phyloP scores from a whole-genome alignment of 2,329 filamentous ascomycete genomes.

The Alternaria sp. region DNA sequence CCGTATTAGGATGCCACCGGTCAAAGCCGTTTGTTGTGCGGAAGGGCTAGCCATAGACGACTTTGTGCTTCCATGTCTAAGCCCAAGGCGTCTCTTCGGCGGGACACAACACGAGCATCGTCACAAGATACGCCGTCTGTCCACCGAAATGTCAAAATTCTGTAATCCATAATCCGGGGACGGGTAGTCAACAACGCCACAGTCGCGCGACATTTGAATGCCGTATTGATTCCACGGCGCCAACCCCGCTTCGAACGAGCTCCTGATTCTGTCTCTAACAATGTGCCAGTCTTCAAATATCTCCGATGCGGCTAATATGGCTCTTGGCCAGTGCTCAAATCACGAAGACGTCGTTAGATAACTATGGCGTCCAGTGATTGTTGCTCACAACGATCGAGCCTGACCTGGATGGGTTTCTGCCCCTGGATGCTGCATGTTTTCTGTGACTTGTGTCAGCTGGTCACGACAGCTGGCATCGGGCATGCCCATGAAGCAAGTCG shows the following conservation, averaged over 20 bases:
- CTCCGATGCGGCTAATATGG: slow-evolving; percentile 12
- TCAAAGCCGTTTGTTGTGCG: slow-evolving; percentile 29
- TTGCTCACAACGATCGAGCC: slow-evolving; percentile 1
- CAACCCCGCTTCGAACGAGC: slow-evolving; percentile 17
- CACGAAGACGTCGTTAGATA: slow-evolving; percentile 16
- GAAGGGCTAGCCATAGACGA: slow-evolving; percentile 20
- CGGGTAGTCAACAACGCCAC: slow-evolving; percentile 41
- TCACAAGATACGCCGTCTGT: slow-evolving; percentile 31
- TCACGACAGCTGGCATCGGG: slow-evolving; percentile 33
- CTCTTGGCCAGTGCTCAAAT: slow-evolving; percentile 25
- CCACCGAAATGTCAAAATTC: slow-evolving; percentile 25
- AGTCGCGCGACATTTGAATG: slow-evolving; percentile 41
- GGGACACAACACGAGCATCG: slow-evolving; percentile 39
- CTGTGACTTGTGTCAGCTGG: slow-evolving; percentile 44
- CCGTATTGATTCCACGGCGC: slow-evolving; percentile 36
- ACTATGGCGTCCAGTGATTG: slow-evolving; percentile 22
- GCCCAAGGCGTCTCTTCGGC: slow-evolving; percentile 15
- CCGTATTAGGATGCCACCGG: slow-evolving; percentile 26
- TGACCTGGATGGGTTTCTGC: slow-evolving; percentile 10
- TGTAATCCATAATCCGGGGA: slow-evolving; percentile 29
- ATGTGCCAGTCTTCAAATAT: slow-evolving; percentile 19
- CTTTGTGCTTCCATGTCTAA: slow-evolving; percentile 25
- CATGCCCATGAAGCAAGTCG: slow-evolving; percentile 27
- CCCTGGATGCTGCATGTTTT: slow-evolving; percentile 40
- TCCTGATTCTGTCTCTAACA: slow-evolving; percentile 13